A percentile compares a stretch with the other conserved stretches of the same genome.
These are phyloP conservation scores for Ceratocystiopsis sp. DNA, from an alignment of 2,329 filamentous ascomycete genomes.

Conservation along the genomic window DNA sequence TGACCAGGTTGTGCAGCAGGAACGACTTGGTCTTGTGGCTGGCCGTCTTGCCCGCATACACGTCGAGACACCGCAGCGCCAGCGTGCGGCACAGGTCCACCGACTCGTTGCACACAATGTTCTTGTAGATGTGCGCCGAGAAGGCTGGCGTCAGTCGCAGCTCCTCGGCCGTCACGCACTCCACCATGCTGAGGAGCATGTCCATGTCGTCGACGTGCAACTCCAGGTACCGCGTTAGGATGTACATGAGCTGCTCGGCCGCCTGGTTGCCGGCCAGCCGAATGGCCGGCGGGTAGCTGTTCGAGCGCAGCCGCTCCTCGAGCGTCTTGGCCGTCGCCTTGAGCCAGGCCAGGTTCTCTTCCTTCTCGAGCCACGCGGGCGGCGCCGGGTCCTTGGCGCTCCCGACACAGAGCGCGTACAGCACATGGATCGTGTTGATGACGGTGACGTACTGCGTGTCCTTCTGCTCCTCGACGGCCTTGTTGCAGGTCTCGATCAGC, in stretches of 20 bases:
- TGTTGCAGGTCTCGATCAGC: slow-evolving; percentile 51
- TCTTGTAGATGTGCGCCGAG: slow-evolving; percentile 66
- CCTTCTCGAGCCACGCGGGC: slow-evolving; percentile 61
- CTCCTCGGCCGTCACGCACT: slow-evolving; percentile 67
- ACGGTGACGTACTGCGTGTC: slow-evolving; percentile 53
- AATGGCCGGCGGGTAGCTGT: slow-evolving; percentile 52
- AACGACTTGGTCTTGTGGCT: slow-evolving; percentile 89
- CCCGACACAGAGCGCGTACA: slow-evolving; percentile 50
- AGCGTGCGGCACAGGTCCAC: slow-evolving; percentile 73
- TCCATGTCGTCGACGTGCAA: slow-evolving; percentile 63
- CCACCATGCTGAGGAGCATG: slow-evolving; percentile 68
- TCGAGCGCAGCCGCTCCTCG: slow-evolving; percentile 53
- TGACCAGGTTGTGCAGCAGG: slow-evolving; percentile 78
- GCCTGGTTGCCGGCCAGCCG: slow-evolving; percentile 79
- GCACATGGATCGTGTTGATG: slow-evolving; percentile 75
- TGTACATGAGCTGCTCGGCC: slow-evolving; percentile 69
- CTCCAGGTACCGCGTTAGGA: slow-evolving; percentile 67
- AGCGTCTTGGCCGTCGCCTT: slow-evolving; percentile 59
- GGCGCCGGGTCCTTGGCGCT: slow-evolving; percentile 16
- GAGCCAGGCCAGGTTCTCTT: slow-evolving; percentile 41
- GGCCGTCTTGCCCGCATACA: slow-evolving; percentile 62
- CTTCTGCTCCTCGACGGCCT: slow-evolving; percentile 44
- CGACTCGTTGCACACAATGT: slow-evolving; percentile 70
- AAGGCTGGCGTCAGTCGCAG: slow-evolving; percentile 62
- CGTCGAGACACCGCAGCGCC: slow-evolving; percentile 70